Evolutionary conservation across 1,284 basidiomycete genomes (phyloP), one percentile per base, ranked within the genome.

Genomic region (Ganoderma sinense): DNA sequence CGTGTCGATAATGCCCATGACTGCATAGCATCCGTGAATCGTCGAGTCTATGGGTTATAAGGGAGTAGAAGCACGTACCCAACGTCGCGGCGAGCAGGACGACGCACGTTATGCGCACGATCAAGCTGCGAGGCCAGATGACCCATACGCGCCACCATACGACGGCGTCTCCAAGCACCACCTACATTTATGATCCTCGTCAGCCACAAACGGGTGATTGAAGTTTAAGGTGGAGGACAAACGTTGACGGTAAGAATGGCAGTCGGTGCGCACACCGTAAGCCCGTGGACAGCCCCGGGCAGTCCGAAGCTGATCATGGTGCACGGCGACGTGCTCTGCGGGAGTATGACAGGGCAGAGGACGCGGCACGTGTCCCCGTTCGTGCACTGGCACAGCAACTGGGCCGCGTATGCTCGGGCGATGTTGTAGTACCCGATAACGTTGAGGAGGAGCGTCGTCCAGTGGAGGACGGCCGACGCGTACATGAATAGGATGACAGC

Each of bases 131-230:
- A 20, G 67, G 69, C 39, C 40, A 39, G 48, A 48, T 60, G 51
- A 66, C 62, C 26, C 62, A 63, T 18, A 60, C 66, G 4, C 67
- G 63, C 62, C 71, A 67, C 67, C 60, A 63, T 11, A 63, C 62
- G 45, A 63, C 26, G 14, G 48, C 62, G 29, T 63, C 62, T 4
- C 62, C 62, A 14, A 63, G 48, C 5, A 63, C 16, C 0, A 63
- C 31, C 62, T 63, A 18, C 10, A 6, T 10, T 5, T 7, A n/a
- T 10, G n/a, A n/a, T n/a, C n/a, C n/a, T 23, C 18, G 18, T 33
- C 1, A 33, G 45, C 36, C 36, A 36, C 11, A 10, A 10, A 7
- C 11, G 3, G 1, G 6, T 36, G 36, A 2, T 36, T 6, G 36
- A 4, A 10, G 4, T 7, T 40, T 10, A 7, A 10, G 6, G 2